phyloP scores from a whole-genome alignment of 108 stramenopile genomes.

The Skeletonema tropicum region DNA sequence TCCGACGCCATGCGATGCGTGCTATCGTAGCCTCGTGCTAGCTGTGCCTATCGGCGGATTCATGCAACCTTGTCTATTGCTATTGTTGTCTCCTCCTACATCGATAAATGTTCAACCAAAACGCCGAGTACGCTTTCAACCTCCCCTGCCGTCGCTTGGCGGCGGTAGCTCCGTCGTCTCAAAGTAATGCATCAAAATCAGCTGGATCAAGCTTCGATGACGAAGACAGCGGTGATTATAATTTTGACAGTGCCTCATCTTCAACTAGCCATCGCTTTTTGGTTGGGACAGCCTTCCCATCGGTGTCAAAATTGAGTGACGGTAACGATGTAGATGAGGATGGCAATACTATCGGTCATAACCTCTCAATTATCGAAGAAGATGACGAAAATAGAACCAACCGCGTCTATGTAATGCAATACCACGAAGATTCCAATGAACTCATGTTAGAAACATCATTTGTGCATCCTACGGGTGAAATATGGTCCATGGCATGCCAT shows the following conservation, averaged over 20 bases:
- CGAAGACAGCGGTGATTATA: not conserved
- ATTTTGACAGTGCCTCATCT: slow-evolving; percentile 2
- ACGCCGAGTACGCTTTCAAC: slow-evolving; percentile 43
- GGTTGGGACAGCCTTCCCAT: slow-evolving; percentile 23
- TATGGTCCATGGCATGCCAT: slow-evolving; percentile 44
- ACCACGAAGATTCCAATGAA: slow-evolving; percentile 56
- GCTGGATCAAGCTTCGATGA: not conserved
- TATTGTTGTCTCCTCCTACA: not conserved
- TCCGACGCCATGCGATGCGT: no score
- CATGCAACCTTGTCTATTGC: no score
- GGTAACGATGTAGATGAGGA: slow-evolving; percentile 8
- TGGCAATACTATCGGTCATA: not conserved
- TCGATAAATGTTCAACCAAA: slow-evolving; percentile 28
- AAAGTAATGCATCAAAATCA: not conserved
- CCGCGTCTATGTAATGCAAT: slow-evolving; percentile 36
- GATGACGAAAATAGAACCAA: slow-evolving; percentile 36
- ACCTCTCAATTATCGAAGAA: slow-evolving; percentile 16
- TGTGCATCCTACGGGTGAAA: slow-evolving; percentile 48
- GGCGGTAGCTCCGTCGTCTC: slow-evolving; percentile 29
- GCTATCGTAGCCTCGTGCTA: no score
- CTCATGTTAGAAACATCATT: slow-evolving; percentile 27
- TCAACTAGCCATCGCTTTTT: slow-evolving; percentile 12
- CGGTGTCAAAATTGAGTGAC: slow-evolving; percentile 25
- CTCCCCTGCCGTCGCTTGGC: slow-evolving; percentile 43
- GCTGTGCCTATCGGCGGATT: no score